phyloP scores from a whole-genome alignment of 2,329 filamentous ascomycete genomes.

The Daldinia sp. region DNA sequence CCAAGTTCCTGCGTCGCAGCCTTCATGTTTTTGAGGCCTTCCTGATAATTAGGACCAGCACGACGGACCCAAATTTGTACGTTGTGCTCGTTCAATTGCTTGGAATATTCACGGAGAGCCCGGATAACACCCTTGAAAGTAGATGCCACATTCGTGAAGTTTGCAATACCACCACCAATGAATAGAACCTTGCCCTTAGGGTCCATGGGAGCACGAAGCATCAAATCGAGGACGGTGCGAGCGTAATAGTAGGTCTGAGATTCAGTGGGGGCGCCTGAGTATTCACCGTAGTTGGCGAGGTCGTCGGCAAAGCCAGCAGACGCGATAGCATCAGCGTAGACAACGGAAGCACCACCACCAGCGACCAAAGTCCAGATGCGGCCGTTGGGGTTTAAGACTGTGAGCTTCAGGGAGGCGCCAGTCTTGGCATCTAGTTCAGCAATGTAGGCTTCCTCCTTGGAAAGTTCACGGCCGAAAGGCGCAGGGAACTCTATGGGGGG shows the following conservation, averaged over 20 bases:
- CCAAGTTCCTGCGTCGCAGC: slow-evolving; percentile 92
- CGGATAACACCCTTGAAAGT: slow-evolving; percentile 99
- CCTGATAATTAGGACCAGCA: slow-evolving; percentile 98
- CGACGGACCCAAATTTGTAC: slow-evolving; percentile 95
- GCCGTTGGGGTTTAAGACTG: slow-evolving; percentile 89
- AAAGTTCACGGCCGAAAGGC: slow-evolving; percentile 97
- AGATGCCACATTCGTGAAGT: slow-evolving; percentile 99
- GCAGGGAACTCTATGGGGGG: slow-evolving; percentile 99
- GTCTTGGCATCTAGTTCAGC: slow-evolving; percentile 99
- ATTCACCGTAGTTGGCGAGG: slow-evolving; percentile 99
- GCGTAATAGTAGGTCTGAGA: slow-evolving; percentile 99
- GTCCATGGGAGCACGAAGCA: slow-evolving; percentile 88
- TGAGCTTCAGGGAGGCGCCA: slow-evolving; percentile 97
- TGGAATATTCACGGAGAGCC: slow-evolving; percentile 89
- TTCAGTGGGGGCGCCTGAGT: slow-evolving; percentile 98
- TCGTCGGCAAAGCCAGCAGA: slow-evolving; percentile 95
- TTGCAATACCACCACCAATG: slow-evolving; percentile 99
- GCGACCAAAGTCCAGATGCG: slow-evolving; percentile 98
- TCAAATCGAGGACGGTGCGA: slow-evolving; percentile 94
- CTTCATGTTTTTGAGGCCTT: slow-evolving; percentile 99
- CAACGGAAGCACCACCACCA: slow-evolving; percentile 98
- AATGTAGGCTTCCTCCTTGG: slow-evolving; percentile 99
- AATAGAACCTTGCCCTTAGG: slow-evolving; percentile 98
- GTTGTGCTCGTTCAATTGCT: slow-evolving; percentile 92
- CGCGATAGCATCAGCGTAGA: slow-evolving; percentile 98